Evolutionary conservation across 2,329 filamentous ascomycete species (phyloP), one percentile per base, ranked within the genome.

Genomic region (Epichloe bromicola): DNA sequence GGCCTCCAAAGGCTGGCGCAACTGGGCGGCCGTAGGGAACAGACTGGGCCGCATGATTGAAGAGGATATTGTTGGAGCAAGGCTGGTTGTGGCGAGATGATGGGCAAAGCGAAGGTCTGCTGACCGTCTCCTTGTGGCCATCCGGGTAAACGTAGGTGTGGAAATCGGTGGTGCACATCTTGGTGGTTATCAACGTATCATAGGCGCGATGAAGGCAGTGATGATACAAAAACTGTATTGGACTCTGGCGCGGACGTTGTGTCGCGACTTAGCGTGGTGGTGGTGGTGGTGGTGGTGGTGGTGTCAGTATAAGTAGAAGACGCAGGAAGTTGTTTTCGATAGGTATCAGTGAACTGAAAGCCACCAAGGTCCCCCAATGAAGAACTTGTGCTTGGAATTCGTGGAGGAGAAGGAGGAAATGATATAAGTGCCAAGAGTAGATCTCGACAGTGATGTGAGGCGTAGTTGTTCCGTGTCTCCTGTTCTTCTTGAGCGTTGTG

Each of bases 81-180:
- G 67, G 67, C 33, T 64, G 59, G 51, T 67, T 67, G 44, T 66
- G 60, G 19, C 67, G 67, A 44, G 71, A 67, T 17, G 65, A 58
- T 11, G 62, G 55, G 65, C 73, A 73, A 39, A 67, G 61, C 34
- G 65, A 60, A 6, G 64, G 60, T 50, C 68, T 67, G 46, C 66
- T 63, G 37, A 59, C 57, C 47, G 62, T 60, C 56, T 65, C 59
- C 46, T 53, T 55, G 46, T 63, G 67, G 52, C 72, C 72, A 60
- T 76, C 70, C 3, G 73, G 67, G 66, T 71, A 70, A 58, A 70
- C 59, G 60, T 73, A 71, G 36, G 70, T 65, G 65, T 69, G 74
- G 48, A 72, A 55, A 58, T 74, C 67, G 53, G 68, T 72, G 55
- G 69, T 68, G 64, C 75, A 78, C 75, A 78, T 78, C 46, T 65